phyloP scores from a whole-genome alignment of 2,329 filamentous ascomycete genomes.

The Leptographium radiaticola region DNA sequence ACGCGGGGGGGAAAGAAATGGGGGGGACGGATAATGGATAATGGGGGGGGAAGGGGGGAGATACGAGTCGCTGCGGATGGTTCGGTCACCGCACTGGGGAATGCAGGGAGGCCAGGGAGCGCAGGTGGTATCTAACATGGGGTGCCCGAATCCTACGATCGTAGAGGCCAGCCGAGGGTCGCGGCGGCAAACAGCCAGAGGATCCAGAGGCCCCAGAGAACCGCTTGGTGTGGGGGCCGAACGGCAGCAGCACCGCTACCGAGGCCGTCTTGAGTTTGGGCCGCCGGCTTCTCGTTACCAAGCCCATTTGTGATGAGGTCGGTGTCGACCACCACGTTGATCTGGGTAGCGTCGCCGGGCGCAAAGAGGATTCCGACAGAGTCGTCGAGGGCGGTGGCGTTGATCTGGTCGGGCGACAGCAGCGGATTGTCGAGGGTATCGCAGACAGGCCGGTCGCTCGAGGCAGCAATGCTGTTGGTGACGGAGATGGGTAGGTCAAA shows the following conservation, averaged over 20 bases:
- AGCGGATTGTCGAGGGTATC: conserved; percentile 38
- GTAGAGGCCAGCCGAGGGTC: no score
- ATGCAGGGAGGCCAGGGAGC: no score
- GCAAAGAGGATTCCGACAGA: conserved; percentile 35
- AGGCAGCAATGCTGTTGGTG: conserved; percentile 46
- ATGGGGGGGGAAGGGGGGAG: no score
- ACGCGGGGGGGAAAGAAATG: background rate
- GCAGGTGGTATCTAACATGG: no score
- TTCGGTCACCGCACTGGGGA: no score
- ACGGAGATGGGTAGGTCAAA: conserved; percentile 58
- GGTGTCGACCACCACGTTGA: conserved; percentile 21
- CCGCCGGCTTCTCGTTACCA: conserved; percentile 13
- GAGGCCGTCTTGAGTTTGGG: conserved; percentile 16
- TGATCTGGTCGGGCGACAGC: conserved; percentile 31
- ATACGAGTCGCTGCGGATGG: no score
- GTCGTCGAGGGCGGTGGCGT: conserved; percentile 25
- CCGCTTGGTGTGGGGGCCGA: background rate
- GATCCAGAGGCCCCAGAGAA: no score
- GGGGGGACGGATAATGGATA: background rate
- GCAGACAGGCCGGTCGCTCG: conserved; percentile 25
- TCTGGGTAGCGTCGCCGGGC: conserved; percentile 33
- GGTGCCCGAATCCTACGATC: no score
- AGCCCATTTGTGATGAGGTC: conserved; percentile 12
- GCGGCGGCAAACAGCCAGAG: no score
- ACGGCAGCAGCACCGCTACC: conserved; percentile 16